Conservation (phyloP, 2,329 filamentous ascomycete genomes). For the Sporothrix humicola region DNA sequence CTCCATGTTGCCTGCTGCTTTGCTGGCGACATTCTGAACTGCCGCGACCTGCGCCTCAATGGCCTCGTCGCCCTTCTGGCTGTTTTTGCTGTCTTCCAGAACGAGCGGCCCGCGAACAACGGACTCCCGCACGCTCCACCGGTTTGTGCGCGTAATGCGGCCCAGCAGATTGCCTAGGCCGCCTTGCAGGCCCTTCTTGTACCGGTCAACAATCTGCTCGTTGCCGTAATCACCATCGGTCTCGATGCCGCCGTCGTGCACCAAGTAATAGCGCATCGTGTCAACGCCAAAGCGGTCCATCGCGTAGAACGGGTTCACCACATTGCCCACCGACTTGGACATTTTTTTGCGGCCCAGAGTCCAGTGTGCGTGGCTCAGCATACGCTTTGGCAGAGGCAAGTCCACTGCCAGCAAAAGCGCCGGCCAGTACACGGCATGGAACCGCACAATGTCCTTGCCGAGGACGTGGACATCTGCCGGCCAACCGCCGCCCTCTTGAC, state of each 20-base stretch:
- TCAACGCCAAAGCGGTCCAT: conserved; percentile 88
- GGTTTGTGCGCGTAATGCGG: conserved; percentile 70
- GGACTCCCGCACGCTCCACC: conserved; percentile 69
- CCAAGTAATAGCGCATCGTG: conserved; percentile 85
- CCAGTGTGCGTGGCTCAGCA: conserved; percentile 95
- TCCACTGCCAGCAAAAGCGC: conserved; percentile 89
- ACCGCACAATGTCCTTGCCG: conserved; percentile 94
- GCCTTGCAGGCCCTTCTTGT: conserved; percentile 78
- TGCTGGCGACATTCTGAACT: conserved; percentile 44
- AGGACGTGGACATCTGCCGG: conserved; percentile 91
- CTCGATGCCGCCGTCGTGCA: conserved; percentile 75
- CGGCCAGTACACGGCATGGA: conserved; percentile 98
- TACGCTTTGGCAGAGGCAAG: conserved; percentile 75
- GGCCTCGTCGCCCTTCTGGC: conserved; percentile 37
- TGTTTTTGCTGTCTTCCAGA: conserved; percentile 37
- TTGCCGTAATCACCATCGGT: conserved; percentile 89
- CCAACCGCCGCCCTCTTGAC: conserved; percentile 67
- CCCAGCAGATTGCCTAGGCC: conserved; percentile 81
- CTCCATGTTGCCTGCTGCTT: conserved; percentile 64
- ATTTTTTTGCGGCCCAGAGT: conserved; percentile 91
- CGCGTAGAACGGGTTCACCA: conserved; percentile 92
- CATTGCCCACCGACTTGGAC: conserved; percentile 94
- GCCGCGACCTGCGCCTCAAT: conserved; percentile 21
- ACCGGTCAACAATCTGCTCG: conserved; percentile 71
- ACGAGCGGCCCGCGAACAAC: conserved; percentile 47